These are phyloP conservation scores for Neurospora sp. DNA, from an alignment of 495 filamentous ascomycete species.

Conservation along the genomic window DNA sequence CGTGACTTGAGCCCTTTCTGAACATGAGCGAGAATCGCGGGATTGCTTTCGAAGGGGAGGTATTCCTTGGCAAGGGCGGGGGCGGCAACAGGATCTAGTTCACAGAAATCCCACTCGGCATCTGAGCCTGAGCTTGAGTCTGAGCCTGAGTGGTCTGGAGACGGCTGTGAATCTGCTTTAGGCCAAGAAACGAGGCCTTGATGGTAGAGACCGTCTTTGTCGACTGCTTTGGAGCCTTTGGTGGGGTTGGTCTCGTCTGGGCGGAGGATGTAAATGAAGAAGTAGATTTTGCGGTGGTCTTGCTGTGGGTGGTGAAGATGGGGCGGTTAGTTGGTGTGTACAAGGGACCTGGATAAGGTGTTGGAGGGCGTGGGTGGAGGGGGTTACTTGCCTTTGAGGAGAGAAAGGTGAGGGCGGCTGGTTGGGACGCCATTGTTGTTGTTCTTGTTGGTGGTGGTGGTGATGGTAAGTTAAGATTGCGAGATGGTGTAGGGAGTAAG, in stretches of 20 bases:
- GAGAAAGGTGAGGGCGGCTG: neutral
- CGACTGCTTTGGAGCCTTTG: neutral
- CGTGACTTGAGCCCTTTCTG: neutral
- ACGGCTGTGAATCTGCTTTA: neutral
- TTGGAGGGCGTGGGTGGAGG: neutral
- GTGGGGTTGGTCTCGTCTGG: neutral
- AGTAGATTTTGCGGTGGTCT: neutral
- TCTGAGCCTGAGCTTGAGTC: neutral
- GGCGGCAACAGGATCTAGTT: neutral
- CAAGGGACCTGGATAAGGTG: neutral
- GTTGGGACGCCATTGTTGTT: neutral
- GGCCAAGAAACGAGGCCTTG: neutral
- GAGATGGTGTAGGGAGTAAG: neutral
- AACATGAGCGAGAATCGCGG: neutral
- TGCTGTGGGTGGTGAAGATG: neutral
- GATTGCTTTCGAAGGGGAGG: neutral
- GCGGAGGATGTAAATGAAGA: neutral
- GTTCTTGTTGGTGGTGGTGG: neutral
- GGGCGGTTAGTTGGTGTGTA: neutral
- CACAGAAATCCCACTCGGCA: neutral
- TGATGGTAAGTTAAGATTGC: neutral
- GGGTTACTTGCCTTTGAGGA: neutral
- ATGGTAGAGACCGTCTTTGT: neutral
- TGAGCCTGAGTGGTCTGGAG: neutral
- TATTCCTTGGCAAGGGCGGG: neutral